Conservation (phyloP, 768 basidiomycete genomes). For the Termitomyces eurrhizus region DNA sequence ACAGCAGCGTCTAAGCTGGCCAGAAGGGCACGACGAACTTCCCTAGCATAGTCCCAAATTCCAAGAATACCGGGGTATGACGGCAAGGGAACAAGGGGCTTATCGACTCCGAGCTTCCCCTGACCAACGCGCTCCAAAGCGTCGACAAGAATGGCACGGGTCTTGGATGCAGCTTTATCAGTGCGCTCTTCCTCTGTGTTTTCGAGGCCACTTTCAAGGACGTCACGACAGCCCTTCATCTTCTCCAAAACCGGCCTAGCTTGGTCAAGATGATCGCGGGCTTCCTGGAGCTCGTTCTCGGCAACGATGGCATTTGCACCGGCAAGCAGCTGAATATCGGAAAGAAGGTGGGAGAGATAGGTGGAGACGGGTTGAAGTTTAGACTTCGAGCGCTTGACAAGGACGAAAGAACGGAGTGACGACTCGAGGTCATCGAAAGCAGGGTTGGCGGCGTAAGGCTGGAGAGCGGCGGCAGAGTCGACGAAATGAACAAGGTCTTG, state of each 20-base stretch:
- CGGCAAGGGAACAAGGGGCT: conserved; percentile 51
- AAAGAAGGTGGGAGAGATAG: conserved; percentile 85
- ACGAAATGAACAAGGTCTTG: conserved; percentile 97
- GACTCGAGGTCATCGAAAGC: conserved; percentile 89
- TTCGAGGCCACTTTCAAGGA: conserved; percentile 77
- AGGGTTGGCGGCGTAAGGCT: conserved; percentile 58
- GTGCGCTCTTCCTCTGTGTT: conserved; percentile 73
- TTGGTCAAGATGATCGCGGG: conserved; percentile 62
- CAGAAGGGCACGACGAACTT: conserved; percentile 77
- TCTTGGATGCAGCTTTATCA: conserved; percentile 43
- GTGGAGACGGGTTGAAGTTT: conserved; percentile 93
- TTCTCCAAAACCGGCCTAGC: conserved; percentile 83
- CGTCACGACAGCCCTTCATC: conserved; percentile 72
- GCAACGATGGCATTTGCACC: conserved; percentile 87
- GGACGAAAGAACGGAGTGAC: conserved; percentile 88
- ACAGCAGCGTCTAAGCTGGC: conserved; percentile 78
- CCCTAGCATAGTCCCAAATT: conserved; percentile 82
- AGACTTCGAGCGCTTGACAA: conserved; percentile 93
- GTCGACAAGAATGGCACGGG: conserved; percentile 53
- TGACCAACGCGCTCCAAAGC: conserved; percentile 76
- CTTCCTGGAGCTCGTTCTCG: conserved; percentile 66
- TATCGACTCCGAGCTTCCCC: conserved; percentile 66
- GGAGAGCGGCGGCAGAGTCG: conserved; percentile 77
- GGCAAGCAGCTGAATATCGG: conserved; percentile 85
- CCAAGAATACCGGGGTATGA: conserved; percentile 79